Evolutionary conservation across 1,284 basidiomycete genomes (phyloP).

Genomic region (Tilletia horrida): DNA sequence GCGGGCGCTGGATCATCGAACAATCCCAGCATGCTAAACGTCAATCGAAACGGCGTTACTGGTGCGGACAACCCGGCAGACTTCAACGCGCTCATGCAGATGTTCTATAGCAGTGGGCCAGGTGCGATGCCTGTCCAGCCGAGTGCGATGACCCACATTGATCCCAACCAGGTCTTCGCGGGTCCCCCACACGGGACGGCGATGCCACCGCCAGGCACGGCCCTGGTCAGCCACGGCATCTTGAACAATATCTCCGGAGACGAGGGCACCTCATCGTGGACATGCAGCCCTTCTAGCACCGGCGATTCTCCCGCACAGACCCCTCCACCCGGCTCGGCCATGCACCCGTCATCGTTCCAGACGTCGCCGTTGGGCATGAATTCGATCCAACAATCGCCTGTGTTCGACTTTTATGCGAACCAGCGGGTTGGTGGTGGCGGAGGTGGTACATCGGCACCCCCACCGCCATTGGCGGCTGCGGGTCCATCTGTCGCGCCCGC

Average conservation of each 20-base stretch:
- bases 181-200: conserved; percentile 23
- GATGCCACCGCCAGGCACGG: not conserved
- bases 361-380: conserved; percentile 30
- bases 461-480: not conserved
- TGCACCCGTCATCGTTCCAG: conserved; percentile 31
- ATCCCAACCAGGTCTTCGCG: conserved; percentile 47
- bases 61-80: conserved; percentile 21
- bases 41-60: not conserved
- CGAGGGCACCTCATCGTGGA: conserved; percentile 40
- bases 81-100: conserved; percentile 45
- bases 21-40: not conserved
- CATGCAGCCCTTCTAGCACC: conserved; percentile 43
- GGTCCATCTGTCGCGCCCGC: not conserved
- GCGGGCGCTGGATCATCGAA: not conserved
- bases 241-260: conserved; percentile 29
- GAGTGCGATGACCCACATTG: conserved; percentile 42
- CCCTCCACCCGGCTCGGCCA: conserved; percentile 26
- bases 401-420: conserved; percentile 10
- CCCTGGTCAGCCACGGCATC: not conserved
- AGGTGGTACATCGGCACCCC: not conserved
- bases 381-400: conserved; percentile 1
- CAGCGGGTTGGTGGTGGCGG: not conserved
- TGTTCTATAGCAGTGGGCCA: conserved; percentile 46
- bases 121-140: conserved; percentile 29
- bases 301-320: conserved; percentile 35